Evolutionary conservation across 2,329 filamentous ascomycete genomes (phyloP).

Genomic region (Sporothrix globosa): DNA sequence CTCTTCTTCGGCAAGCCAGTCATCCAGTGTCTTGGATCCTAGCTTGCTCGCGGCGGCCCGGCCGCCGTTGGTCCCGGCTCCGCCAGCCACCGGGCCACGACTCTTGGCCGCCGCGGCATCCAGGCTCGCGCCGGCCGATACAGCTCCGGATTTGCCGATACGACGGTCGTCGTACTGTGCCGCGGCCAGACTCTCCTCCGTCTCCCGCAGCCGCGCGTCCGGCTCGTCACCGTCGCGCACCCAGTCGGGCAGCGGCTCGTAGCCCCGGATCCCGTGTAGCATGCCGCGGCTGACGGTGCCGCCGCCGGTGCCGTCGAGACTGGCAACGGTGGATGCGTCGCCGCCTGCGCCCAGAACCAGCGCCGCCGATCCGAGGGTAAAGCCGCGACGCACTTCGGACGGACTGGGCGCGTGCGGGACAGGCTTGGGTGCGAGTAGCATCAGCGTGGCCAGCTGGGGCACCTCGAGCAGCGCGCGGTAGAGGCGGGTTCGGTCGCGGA

Average conservation of each 20-base stretch:
- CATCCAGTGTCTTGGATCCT: slow-evolving; percentile 80
- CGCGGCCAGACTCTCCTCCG: slow-evolving; percentile 48
- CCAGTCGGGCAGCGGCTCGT: slow-evolving; percentile 81
- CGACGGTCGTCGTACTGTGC: slow-evolving; percentile 43
- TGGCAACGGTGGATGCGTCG: not conserved
- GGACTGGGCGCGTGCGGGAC: slow-evolving; percentile 89
- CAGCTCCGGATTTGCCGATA: slow-evolving; percentile 42
- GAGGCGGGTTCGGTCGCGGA: slow-evolving; percentile 86
- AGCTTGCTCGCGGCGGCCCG: slow-evolving; percentile 55
- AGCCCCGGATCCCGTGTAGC: slow-evolving; percentile 74
- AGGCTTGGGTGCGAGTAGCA: slow-evolving; percentile 91
- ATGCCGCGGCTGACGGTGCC: slow-evolving; percentile 46
- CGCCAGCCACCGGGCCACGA: slow-evolving; percentile 37
- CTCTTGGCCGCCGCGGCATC: slow-evolving; percentile 59
- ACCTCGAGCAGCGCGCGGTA: slow-evolving; percentile 82
- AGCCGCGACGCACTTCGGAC: slow-evolving; percentile 77
- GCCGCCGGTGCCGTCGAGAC: not conserved
- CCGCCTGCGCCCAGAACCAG: slow-evolving; percentile 79
- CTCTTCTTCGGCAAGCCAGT: slow-evolving; percentile 80
- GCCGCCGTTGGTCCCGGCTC: slow-evolving; percentile 56
- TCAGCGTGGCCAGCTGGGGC: slow-evolving; percentile 84
- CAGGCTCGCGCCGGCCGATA: slow-evolving; percentile 64
- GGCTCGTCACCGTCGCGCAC: slow-evolving; percentile 80
- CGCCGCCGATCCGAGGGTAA: slow-evolving; percentile 81
- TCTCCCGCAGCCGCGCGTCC: slow-evolving; percentile 70